Conservation (phyloP, 2,329 filamentous ascomycete genomes). For the Sporothrix phasma region DNA sequence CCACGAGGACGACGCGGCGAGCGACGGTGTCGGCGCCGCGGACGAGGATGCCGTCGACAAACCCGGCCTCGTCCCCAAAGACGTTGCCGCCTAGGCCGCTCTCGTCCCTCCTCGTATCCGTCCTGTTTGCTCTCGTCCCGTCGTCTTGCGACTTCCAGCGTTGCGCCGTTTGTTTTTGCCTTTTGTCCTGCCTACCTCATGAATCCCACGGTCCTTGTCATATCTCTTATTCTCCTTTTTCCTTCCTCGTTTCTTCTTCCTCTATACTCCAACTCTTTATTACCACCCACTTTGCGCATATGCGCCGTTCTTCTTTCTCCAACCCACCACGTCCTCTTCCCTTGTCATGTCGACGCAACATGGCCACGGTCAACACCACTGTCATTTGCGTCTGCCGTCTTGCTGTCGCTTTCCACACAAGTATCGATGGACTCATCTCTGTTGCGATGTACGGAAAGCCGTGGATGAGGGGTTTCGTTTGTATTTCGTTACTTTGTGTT, state of each 20-base stretch:
- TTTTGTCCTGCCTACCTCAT: not conserved
- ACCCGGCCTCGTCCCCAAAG: not conserved
- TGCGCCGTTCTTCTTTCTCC: not conserved
- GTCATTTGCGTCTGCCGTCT: no score
- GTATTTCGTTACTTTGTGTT: not conserved
- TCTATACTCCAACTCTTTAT: no score
- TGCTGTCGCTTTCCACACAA: no score
- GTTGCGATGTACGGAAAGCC: no score
- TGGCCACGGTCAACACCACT: no score
- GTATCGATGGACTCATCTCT: no score
- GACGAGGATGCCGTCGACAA: not conserved
- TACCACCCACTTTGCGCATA: not conserved
- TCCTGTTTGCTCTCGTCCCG: not conserved
- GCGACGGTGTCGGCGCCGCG: not conserved
- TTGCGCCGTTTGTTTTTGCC: not conserved
- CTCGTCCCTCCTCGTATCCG: not conserved
- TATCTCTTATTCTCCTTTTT: not conserved
- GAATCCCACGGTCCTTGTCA: not conserved
- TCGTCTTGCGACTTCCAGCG: conserved; percentile 12
- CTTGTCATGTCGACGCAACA: no score
- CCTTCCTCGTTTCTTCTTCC: no score
- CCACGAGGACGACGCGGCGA: not conserved
- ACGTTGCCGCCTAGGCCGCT: not conserved
- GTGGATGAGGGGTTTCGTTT: not conserved
- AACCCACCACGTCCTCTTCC: no score